Evolutionary conservation across 1,284 basidiomycete species (phyloP), one percentile per base, ranked within the genome.

Genomic region (Ceraceosorus bombacis): DNA sequence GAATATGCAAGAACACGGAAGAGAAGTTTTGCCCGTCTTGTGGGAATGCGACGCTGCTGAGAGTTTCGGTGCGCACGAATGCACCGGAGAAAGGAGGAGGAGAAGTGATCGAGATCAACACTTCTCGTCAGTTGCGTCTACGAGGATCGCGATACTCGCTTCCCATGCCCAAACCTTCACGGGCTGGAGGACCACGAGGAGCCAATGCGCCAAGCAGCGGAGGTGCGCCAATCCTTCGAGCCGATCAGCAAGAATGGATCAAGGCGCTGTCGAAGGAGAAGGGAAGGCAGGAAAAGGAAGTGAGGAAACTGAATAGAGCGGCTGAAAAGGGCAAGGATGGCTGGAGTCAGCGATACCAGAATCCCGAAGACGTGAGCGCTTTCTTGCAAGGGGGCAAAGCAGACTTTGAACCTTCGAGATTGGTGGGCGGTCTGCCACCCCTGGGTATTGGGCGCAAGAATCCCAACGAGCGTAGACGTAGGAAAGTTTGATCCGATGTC

Each of bases 1-100:
- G 93, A 79, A 85, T 96, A 65, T 98, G 94, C 82, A 96, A 94
- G 81, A 93, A 98, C 78, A 82, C 85, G 41, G 87, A 89, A 15
- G 91, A 91, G 78, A 91, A 91, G 72, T 99, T 98, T 81, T 99
- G 95, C 77, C 94, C 95, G 1, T 89, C 90, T 7, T 99, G 95
- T 78, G 95, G 95, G 49, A 94, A 93, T 72, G 84, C 91, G 0
- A 89, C 95, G 0, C 83, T 99, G 38, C 80, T 96, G 56, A 88
- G 94, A 62, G 88, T 90, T 2, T 93, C 92, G 2, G 90, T 97
- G 48, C 68, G 69, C 1, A 54, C 65, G 12, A 43, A 41, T 2
- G 61, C 60, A 4, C 58, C 60, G 5, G 63, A 60, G 8, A 58
- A 13, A 49, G 54, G 1, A 63, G 61, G 48, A 10, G 68, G 70